Conservation (phyloP, 768 basidiomycete genomes). For the Psilocybe subaeruginosa region DNA sequence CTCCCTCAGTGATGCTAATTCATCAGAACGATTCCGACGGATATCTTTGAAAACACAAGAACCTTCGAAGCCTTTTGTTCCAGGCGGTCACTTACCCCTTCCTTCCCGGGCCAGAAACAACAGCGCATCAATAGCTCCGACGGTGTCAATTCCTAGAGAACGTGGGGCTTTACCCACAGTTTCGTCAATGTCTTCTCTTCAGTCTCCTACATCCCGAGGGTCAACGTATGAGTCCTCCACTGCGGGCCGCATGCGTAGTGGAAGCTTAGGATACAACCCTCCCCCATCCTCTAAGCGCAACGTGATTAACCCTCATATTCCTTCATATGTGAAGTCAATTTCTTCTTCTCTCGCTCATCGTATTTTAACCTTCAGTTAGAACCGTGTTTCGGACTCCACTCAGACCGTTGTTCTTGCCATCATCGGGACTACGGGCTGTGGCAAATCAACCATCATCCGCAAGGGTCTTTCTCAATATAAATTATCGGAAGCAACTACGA, state of each 20-base stretch:
- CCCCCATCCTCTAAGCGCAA: slow-evolving; percentile 35
- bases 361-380: neutral
- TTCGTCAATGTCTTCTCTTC: slow-evolving; percentile 21
- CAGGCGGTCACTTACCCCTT: slow-evolving; percentile 64
- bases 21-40: slow-evolving; percentile 45
- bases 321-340: slow-evolving; percentile 23
- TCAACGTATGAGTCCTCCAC: neutral
- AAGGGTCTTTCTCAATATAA: slow-evolving; percentile 72
- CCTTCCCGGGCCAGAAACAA: slow-evolving; percentile 54
- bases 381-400: slow-evolving; percentile 8
- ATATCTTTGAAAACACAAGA: slow-evolving; percentile 53
- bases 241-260: slow-evolving; percentile 55
- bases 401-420: slow-evolving; percentile 67
- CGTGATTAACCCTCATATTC: slow-evolving; percentile 38
- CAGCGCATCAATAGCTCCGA: slow-evolving; percentile 25
- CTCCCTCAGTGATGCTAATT: slow-evolving; percentile 34
- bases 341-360: neutral
- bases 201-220: slow-evolving; percentile 14
- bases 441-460: slow-evolving; percentile 82
- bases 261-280: slow-evolving; percentile 57
- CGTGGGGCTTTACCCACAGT: slow-evolving; percentile 28
- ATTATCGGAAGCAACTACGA: slow-evolving; percentile 45
- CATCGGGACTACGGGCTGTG: slow-evolving; percentile 77
- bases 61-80: slow-evolving; percentile 40
- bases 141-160: slow-evolving; percentile 39